Conservation (phyloP, 352 stramenopile species). For the Phytopythium aichiense region DNA sequence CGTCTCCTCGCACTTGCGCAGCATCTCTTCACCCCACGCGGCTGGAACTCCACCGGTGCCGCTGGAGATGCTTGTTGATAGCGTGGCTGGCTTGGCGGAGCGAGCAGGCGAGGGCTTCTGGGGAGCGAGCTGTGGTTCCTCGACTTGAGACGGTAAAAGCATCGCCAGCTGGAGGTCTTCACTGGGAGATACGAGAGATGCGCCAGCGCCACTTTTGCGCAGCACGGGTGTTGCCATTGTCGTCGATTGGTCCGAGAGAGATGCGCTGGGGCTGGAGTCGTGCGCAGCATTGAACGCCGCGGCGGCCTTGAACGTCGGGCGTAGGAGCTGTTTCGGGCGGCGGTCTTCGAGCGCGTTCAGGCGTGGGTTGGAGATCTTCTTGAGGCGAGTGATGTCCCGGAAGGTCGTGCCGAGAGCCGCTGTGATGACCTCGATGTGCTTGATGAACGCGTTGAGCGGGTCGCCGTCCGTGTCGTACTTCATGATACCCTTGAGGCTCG, state of each 20-base stretch:
- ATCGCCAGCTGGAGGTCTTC: neutral
- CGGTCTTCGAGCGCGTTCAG: constrained; percentile 17
- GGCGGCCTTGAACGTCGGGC: neutral
- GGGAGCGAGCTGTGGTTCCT: neutral
- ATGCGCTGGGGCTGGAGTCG: neutral
- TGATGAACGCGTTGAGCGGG: constrained; percentile 58
- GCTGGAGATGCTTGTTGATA: neutral
- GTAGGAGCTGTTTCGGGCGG: constrained; percentile 6
- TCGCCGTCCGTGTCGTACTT: constrained; percentile 76
- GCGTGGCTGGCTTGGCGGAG: neutral
- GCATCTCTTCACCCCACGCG: constrained; percentile 40
- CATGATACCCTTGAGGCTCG: constrained; percentile 68
- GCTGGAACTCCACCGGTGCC: neutral
- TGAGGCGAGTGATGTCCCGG: constrained; percentile 48
- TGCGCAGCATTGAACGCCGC: neutral
- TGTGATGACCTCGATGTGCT: constrained; percentile 72
- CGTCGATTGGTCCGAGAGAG: neutral
- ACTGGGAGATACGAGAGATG: neutral
- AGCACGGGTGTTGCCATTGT: neutral
- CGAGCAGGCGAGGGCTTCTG: neutral
- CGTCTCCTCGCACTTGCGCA: constrained; percentile 35
- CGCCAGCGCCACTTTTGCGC: neutral
- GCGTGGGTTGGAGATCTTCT: constrained; percentile 44
- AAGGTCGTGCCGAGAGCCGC: constrained; percentile 51
- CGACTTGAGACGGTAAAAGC: neutral